A percentile compares a stretch with the other conserved stretches of the same genome.
These are phyloP conservation scores for Glycine tomentella DNA, from an alignment of 306 rosid genomes.

Conservation along the genomic window DNA sequence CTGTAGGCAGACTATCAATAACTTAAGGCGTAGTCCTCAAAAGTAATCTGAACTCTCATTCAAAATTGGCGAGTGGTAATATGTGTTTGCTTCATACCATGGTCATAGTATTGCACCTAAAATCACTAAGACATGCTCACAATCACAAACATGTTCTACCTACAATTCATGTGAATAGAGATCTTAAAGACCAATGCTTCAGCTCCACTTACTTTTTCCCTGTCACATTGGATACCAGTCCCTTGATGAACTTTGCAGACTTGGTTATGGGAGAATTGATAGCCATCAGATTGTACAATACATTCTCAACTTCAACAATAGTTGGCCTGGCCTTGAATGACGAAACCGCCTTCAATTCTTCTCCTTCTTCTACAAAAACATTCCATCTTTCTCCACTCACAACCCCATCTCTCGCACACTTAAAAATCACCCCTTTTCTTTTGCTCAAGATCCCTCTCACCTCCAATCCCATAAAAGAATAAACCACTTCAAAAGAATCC, in stretches of 20 bases:
- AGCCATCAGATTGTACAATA: constrained; percentile 89
- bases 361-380: constrained; percentile 89
- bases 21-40: constrained; percentile 29
- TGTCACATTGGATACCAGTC: constrained; percentile 81
- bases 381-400: constrained; percentile 81
- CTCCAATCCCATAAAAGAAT: constrained; percentile 89
- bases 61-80: constrained; percentile 42
- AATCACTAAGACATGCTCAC: constrained; percentile 43
- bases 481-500: constrained; percentile 86
- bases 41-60: constrained; percentile 41
- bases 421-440: constrained; percentile 80
- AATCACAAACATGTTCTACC: constrained; percentile 41
- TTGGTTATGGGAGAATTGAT: constrained; percentile 87
- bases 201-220: constrained; percentile 67
- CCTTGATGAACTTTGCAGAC: constrained; percentile 82
- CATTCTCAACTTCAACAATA: constrained; percentile 82
- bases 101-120: constrained; percentile 34
- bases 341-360: constrained; percentile 65
- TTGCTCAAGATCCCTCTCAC: constrained; percentile 78
- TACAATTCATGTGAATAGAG: constrained; percentile 35
- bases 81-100: constrained; percentile 29
- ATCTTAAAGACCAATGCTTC: constrained; percentile 36
- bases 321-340: constrained; percentile 72
- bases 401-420: constrained; percentile 84
- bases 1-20: constrained; percentile 24